Base-by-base conservation (phyloP, 2,329 filamentous ascomycete species). In the Paradendryphiella salina region DNA sequence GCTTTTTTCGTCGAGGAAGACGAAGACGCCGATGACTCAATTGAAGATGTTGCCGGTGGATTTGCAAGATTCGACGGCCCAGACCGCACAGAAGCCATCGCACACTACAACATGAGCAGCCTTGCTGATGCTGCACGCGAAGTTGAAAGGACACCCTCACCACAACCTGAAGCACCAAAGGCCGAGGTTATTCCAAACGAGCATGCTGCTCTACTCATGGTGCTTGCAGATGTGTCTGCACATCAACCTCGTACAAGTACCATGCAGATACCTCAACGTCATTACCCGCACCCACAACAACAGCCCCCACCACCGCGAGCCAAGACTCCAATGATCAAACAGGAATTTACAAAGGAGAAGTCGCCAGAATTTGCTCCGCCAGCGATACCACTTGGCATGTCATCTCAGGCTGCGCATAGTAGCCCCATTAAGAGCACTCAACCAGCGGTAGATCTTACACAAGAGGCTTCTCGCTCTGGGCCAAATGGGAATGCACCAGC, bases 1-100 rank as follows among this genome's bases (percentile, higher is more conserved):
- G 54, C 45, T 18, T 40, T 52, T 7, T 72, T 69, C 50, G 57
- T 70, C 15, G 57, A 58, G 4, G 51, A 62, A 13, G 52, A 73
- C 17, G 63, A 67, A 13, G 72, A 73, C 21, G 62, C 64, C n/a
- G 64, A 71, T 34, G 67, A 70, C 43, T 61, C 65, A 0, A 64
- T 68, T 35, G 60, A 68, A 17, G 58, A 63, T 17, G 35, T 60
- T 35, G 54, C 66, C 18, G 55, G 54, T 32, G 65, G 67, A 5
- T 79, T 79, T 55, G 76, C 76, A 5, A 64, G 65, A 28, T 77
- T 74, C 60, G 73, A 74, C 56, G 69, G 67, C 10, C 68, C 70
- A 21, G 66, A 73, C 41, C 73, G 77, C 28, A 67, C 73, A n/a
- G 67, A 73, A 36, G 75, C 76, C 8, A 57, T 68, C 15, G 71